Evolutionary conservation across 306 rosid genomes (phyloP).

Genomic region (Lathyrus sativus): DNA sequence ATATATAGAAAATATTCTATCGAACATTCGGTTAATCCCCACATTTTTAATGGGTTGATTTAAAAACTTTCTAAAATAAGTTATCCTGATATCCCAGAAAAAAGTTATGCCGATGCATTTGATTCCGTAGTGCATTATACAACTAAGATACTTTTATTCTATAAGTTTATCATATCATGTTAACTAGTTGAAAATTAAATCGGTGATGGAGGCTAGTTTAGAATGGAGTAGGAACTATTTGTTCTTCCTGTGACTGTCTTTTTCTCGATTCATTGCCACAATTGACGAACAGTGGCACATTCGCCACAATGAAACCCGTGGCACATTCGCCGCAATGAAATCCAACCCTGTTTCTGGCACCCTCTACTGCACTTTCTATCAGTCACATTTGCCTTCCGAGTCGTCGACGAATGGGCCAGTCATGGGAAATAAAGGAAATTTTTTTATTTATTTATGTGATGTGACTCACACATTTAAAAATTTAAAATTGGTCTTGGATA

Average conservation of each 20-base stretch:
- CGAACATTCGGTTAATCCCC: too few relatives aligned
- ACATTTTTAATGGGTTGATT: too few relatives aligned
- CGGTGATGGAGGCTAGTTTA: neutral
- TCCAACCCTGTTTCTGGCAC: neutral
- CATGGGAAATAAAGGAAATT: too few relatives aligned
- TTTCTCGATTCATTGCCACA: neutral
- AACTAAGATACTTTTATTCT: neutral
- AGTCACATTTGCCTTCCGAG: neutral
- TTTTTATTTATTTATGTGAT: too few relatives aligned
- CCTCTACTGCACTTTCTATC: neutral
- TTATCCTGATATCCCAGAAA: neutral
- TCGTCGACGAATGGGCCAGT: too few relatives aligned
- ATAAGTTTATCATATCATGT: neutral
- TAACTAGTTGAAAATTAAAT: neutral
- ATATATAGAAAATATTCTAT: too few relatives aligned
- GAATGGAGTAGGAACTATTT: too few relatives aligned
- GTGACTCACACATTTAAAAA: too few relatives aligned
- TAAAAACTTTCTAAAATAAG: neutral
- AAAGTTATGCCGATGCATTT: neutral
- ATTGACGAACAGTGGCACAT: neutral
- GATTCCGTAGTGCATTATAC: neutral
- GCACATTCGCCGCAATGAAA: neutral
- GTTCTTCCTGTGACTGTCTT: too few relatives aligned
- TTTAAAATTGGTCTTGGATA: too few relatives aligned
- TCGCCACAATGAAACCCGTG: too few relatives aligned